Evolutionary conservation across 176 grass and related monocot genomes (phyloP).

Genomic region (Urochloa ruziziensis): DNA sequence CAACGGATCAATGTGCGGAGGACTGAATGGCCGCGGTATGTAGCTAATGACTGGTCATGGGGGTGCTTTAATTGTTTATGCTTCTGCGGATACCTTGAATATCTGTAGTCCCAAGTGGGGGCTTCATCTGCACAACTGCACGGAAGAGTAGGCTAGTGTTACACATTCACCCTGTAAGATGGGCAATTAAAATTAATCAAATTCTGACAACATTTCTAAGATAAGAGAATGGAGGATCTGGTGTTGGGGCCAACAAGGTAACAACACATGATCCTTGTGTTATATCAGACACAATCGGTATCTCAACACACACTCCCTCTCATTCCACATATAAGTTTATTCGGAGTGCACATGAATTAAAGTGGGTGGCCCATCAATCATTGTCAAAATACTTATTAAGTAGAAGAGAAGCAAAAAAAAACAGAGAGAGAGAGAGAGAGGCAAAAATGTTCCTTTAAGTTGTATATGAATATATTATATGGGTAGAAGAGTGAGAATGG

Average conservation of each 20-base stretch:
- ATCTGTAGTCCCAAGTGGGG: conserved; percentile 74
- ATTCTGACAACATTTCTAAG: not conserved
- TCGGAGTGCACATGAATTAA: not conserved
- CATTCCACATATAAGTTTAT: not conserved
- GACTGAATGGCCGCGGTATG: conserved; percentile 82
- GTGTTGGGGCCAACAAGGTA: no score
- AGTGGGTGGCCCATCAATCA: not conserved
- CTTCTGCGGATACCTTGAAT: conserved; percentile 60
- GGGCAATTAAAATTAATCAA: not conserved
- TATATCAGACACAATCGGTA: not conserved
- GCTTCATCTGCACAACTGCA: conserved; percentile 40
- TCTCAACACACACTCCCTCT: not conserved
- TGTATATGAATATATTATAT: not conserved
- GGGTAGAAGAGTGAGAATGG: not conserved
- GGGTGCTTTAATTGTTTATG: conserved; percentile 63
- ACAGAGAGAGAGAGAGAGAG: not conserved
- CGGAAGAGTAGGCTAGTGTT: not conserved
- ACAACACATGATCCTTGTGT: not conserved
- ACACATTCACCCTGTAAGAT: not conserved
- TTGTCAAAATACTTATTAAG: not conserved
- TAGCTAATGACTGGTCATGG: conserved; percentile 73
- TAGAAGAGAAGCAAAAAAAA: no score
- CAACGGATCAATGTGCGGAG: conserved; percentile 81
- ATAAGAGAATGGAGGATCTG: not conserved
- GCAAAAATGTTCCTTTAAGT: not conserved